phyloP scores from a whole-genome alignment of 345 rosid species.

The Theobroma cacao region DNA sequence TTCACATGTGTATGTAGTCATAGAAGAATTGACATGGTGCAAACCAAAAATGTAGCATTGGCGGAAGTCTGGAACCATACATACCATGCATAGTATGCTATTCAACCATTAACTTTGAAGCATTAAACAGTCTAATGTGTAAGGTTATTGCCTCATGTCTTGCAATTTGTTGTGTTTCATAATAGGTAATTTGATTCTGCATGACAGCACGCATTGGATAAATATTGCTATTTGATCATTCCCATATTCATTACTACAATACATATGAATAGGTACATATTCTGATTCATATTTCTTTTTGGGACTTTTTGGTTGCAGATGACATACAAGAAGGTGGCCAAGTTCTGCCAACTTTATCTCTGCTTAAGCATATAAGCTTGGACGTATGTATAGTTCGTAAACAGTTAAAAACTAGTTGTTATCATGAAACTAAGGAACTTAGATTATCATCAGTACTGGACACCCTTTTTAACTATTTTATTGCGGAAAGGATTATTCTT shows the following conservation, averaged over 20 bases:
- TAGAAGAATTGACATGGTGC: not conserved
- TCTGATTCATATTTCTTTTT: not conserved
- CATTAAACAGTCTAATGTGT: not conserved
- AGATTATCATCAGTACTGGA: not conserved
- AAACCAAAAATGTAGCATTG: not conserved
- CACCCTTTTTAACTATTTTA: not conserved
- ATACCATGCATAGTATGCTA: not conserved
- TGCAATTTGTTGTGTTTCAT: not conserved
- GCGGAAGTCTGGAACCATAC: too few relatives aligned
- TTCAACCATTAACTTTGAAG: not conserved
- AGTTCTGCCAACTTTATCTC: not conserved
- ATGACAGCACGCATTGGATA: not conserved
- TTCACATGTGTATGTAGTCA: not conserved
- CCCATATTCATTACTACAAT: not conserved
- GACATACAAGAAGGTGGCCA: not conserved
- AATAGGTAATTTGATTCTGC: not conserved
- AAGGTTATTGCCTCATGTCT: not conserved
- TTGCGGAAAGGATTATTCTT: constrained; percentile 2
- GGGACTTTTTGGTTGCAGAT: not conserved
- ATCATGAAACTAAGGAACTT: not conserved
- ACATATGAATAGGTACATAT: not conserved
- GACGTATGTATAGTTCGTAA: constrained; percentile 4
- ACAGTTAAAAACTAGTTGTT: constrained; percentile 5
- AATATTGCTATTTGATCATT: not conserved
- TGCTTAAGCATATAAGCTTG: not conserved